Evolutionary conservation across 2,329 filamentous ascomycete genomes (phyloP), one percentile per base, ranked within the genome.

Genomic region (Diaporthe ilicicola): DNA sequence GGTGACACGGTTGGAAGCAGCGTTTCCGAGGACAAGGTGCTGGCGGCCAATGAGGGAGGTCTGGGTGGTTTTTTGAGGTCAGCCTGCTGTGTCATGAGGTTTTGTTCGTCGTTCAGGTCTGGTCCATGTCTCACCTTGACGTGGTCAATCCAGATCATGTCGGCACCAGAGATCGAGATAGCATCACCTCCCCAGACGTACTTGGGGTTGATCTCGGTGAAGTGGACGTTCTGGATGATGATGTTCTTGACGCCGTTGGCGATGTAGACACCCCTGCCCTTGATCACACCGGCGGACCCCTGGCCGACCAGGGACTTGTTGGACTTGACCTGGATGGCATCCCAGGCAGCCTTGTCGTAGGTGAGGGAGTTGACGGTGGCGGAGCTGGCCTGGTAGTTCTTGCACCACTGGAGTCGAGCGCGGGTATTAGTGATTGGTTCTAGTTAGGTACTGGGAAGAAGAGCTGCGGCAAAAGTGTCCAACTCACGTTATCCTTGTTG

Each of bases 131-230:
- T 65, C 27, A 71, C 70, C 24, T 54, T 69, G 32, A 71, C 69
- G 29, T 73, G 71, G 69, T 73, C 69, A 32, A 73, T 70, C 72
- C 70, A 73, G 50, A 73, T 55, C 70, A 71, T 19, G 46, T 72
- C 72, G 19, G 82, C 77, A 46, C 82, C 79, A 70, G 86, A 80
- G 7, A 89, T 78, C 50, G 86, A 87, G 76, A 90, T 87, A 51
- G 84, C 87, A 77, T 89, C 88, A 68, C 87, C 88, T 69, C 88
- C 88, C 88, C 88, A 89, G 75, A 90, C 86, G 75, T 88, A 87
- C 77, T 87, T 75, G 15, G 87, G 83, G 82, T 90, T 89, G 67
- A 90, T 80, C 66, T 87, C 80, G 65, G 86, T 88, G 76, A 89
- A 83, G 67, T 85, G 83, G 70, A 89, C 80, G 79, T 88, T 89